Base-by-base conservation (phyloP, 495 filamentous ascomycete species). In the Chaetomium fimeti region DNA sequence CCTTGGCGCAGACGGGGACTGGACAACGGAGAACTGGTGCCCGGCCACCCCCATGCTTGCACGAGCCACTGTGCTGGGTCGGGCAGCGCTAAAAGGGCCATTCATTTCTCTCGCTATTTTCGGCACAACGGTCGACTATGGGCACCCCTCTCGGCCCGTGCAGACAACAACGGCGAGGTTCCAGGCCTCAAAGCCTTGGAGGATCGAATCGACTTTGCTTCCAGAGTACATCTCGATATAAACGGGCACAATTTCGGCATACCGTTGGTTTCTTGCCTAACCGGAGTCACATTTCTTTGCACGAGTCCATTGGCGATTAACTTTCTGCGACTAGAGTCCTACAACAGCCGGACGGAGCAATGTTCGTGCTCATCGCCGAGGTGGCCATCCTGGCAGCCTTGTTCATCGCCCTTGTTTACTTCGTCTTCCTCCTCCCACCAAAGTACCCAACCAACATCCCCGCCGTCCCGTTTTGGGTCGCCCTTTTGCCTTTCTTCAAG, bases 401-500 rank as follows among this genome's bases (percentile, higher is more conserved):
- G 7, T 16, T 54, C 0, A 24, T 62, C 6, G 28, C 45, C 20
- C n/a, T 56, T 15, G 5, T 60, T 15, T 67, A 67, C 27, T 63
- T 48, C 47, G 45, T 42, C 27, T 62, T 67, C 20, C 55, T 67
- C 1, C 27, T 59, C 2, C 66, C 66, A 16, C 66, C 67, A 5
- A 69, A 53, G 24, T 59, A 69, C 55, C 68, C 68, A 2, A 25
- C 60, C 25, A 72, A 72, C 63, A 72, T 72, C 18, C 70, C 70
- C 3, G 65, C 70, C 11, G 56, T 72, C 47, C 70, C 70, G 0
- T 72, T 72, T 36, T 72, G 68, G 64, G 69, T 70, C 16, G 62
- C 69, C n/a, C 70, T 76, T 8, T 48, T 76, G 0, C 68, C 71
- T 18, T 68, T 76, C 20, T 66, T 74, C 60, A 58, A 57, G 18